Evolutionary conservation across 768 basidiomycete genomes (phyloP), one percentile per base, ranked within the genome.

Genomic region (Tephrocybe sp.): DNA sequence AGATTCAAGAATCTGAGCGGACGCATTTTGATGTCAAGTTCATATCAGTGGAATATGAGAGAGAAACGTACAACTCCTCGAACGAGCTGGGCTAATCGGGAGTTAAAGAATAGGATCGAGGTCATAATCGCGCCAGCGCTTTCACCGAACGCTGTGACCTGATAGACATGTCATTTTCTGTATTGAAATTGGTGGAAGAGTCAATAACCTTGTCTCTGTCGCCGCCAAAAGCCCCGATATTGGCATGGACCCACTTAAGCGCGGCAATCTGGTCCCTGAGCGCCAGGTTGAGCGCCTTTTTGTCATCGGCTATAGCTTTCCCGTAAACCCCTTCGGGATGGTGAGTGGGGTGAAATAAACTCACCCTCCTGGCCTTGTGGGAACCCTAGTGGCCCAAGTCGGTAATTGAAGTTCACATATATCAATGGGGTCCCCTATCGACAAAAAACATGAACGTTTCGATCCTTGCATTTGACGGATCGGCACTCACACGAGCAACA

Each of bases 141-240:
- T 57, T 79, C 68, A 3, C 79, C 79, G 45, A 74, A 73, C 4
- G 73, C 62, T 0, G 75, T 79, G 1, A 80, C 74, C 68, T 74
- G 43, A 30, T 30, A 5, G 28, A 30, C n/a, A n/a, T n/a, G n/a
- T n/a, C n/a, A n/a, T n/a, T n/a, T n/a, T n/a, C n/a, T n/a, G n/a
- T n/a, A n/a, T n/a, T n/a, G n/a, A n/a, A n/a, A n/a, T n/a, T n/a
- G n/a, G 34, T 5, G 34, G 34, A 9, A 15, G 4, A 8, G 8
- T 23, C 30, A 8, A 28, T 12, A 6, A 74, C 75, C 65, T 76
- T 73, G 10, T n/a, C 58, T n/a, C 68, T 68, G 58, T 77, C 80
- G n/a, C 84, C 85, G 3, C 83, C 82, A 57, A 85, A 86, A 0
- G 66, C 59, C 30, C 59, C 67, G 45, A 85, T 82, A 55, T 86